These are phyloP conservation scores for Porphyrellus sp. DNA, from an alignment of 1,284 basidiomycete species.

Conservation along the genomic window DNA sequence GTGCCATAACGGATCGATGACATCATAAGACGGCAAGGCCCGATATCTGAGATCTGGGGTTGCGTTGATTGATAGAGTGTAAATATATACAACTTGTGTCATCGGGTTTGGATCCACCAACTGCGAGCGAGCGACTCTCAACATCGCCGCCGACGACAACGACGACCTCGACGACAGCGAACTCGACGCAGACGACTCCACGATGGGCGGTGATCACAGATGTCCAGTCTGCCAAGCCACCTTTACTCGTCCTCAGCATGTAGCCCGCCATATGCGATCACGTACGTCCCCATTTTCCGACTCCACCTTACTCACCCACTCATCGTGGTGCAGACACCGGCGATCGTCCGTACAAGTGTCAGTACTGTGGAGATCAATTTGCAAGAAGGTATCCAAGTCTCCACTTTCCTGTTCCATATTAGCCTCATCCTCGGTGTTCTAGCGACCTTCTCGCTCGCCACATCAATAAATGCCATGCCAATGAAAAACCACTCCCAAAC, in stretches of 20 bases:
- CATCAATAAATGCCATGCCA: constrained; percentile 85
- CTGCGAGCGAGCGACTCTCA: constrained; percentile 16
- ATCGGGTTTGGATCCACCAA: constrained; percentile 32
- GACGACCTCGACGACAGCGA: not conserved
- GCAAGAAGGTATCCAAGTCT: constrained; percentile 64
- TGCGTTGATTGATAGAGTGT: constrained; percentile 28
- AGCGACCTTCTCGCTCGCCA: constrained; percentile 86
- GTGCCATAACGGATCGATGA: constrained; percentile 25
- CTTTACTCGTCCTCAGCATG: constrained; percentile 87
- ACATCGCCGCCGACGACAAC: constrained; percentile 15
- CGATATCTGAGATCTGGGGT: constrained; percentile 38
- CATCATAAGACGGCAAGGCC: constrained; percentile 31
- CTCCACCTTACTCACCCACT: constrained; percentile 14
- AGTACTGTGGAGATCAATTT: constrained; percentile 86
- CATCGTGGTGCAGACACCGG: constrained; percentile 66
- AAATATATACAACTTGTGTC: constrained; percentile 41
- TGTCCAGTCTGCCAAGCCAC: constrained; percentile 84
- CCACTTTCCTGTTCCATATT: not conserved
- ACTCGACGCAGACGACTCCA: constrained; percentile 13
- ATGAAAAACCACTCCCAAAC: constrained; percentile 57
- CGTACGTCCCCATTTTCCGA: constrained; percentile 50
- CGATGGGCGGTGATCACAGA: constrained; percentile 67
- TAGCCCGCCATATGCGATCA: constrained; percentile 85
- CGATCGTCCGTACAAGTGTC: constrained; percentile 87
- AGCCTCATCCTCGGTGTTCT: not conserved